Base-by-base conservation (phyloP, 176 grass and related monocot species). In the Lolium rigidum region DNA sequence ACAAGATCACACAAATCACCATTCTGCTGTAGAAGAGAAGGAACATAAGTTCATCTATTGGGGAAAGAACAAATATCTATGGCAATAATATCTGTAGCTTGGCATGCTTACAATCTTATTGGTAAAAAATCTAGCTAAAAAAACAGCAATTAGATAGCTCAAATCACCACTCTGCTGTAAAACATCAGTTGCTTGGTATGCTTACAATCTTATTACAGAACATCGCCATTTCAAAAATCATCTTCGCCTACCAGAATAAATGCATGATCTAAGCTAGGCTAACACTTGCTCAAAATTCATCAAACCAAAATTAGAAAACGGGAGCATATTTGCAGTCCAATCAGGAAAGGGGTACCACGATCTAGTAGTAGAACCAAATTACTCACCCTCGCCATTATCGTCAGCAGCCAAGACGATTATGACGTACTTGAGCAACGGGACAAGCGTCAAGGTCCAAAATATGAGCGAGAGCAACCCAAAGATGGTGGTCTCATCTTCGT, bases 381-480 rank as follows among this genome's bases (percentile, higher is more conserved):
- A 80, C 81, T 87, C 74, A 92, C 92, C 92, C 59, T 94, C 92
- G 7, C 87, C 87, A 31, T 94, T 94, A 44, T 94, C 92, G 35
- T 94, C 90, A 17, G 90, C 90, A 11, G 67, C 82, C 82, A 89
- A 79, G 8, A 94, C 92, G 83, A 89, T 92, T 50, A 94, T 41
- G 44, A 92, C 82, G 1, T 94, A 94, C 78, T 94, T 94, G 4
- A 94, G 59, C 84, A 94, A 80, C 0, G 92, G 92, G 44, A 94
- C 1, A 38, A 94, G 72, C 38, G 92, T 89, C 37, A 94, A 83
- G 54, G 90, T 87, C 92, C 92, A 94, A 76, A 94, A 94, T 63
- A 90, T 89, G 60, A 94, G 55, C 8, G 92, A 94, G 80, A 92
- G 82, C 73, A 94, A 60, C 7, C 92, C 92, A 85, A 92, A 92